Evolutionary conservation across 2,329 filamentous ascomycete species (phyloP).

Genomic region (Diaporthe vaccinii): DNA sequence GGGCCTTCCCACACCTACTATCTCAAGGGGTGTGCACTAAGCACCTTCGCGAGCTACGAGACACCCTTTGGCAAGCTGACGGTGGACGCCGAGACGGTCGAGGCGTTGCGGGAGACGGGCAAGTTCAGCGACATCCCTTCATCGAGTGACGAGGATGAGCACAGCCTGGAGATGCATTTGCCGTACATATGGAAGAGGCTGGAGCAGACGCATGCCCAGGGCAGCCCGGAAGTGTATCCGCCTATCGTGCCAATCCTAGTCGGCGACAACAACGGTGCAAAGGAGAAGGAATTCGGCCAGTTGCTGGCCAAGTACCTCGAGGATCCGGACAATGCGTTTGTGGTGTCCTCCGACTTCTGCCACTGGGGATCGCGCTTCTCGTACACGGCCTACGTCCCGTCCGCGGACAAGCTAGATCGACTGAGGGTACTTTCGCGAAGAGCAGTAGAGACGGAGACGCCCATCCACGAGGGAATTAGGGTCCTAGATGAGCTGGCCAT

Average conservation of each 20-base stretch:
- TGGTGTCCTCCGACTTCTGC: slow-evolving; percentile 96
- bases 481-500: slow-evolving; percentile 86
- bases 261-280: slow-evolving; percentile 75
- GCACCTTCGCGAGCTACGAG: slow-evolving; percentile 76
- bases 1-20: slow-evolving; percentile 93
- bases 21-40: slow-evolving; percentile 81
- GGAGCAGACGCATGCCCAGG: slow-evolving; percentile 61
- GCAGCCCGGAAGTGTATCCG: slow-evolving; percentile 66
- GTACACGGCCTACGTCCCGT: slow-evolving; percentile 83
- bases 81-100: slow-evolving; percentile 72
- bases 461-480: slow-evolving; percentile 89
- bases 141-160: slow-evolving; percentile 82
- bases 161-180: slow-evolving; percentile 96
- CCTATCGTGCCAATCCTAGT: slow-evolving; percentile 88
- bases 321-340: slow-evolving; percentile 82
- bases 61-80: slow-evolving; percentile 81
- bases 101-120: slow-evolving; percentile 63
- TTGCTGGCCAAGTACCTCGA: slow-evolving; percentile 83
- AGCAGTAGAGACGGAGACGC: slow-evolving; percentile 54
- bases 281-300: slow-evolving; percentile 77
- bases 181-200: slow-evolving; percentile 90
- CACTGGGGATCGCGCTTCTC: slow-evolving; percentile 91
- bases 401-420: slow-evolving; percentile 54
- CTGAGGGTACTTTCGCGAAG: slow-evolving; percentile 54
- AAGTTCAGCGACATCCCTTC: slow-evolving; percentile 75